Evolutionary conservation across 805 yeast genomes (phyloP).

Genomic region (Yamadazyma philogaea): DNA sequence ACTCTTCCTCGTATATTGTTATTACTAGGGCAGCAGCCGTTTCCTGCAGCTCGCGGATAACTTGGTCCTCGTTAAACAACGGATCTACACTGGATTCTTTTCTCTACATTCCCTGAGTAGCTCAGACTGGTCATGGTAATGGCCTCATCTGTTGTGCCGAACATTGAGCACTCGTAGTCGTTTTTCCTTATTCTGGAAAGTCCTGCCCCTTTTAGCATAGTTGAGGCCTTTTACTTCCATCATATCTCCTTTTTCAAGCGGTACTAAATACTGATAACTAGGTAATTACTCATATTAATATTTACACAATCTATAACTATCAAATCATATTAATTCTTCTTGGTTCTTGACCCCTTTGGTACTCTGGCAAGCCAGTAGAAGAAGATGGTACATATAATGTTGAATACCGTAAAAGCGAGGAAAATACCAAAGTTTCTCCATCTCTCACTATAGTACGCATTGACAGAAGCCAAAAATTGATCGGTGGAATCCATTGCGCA

Average conservation of each 20-base stretch:
- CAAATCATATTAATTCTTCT: conserved; percentile 19
- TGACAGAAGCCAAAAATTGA: conserved; percentile 48
- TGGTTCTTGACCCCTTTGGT: conserved; percentile 55
- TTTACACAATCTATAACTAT: neutral
- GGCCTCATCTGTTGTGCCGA: too few species aligned
- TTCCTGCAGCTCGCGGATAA: too few species aligned
- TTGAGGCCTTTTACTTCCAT: too few species aligned
- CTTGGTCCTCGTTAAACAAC: too few species aligned
- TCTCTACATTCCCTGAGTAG: too few species aligned
- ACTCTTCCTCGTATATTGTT: neutral
- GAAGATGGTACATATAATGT: conserved; percentile 29
- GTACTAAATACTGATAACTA: too few species aligned
- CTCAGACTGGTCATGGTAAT: too few species aligned
- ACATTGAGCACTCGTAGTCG: too few species aligned
- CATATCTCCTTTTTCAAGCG: too few species aligned
- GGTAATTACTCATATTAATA: neutral
- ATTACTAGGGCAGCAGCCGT: too few species aligned
- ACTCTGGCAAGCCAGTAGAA: conserved; percentile 69
- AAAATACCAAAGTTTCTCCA: conserved; percentile 67
- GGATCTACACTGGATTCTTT: neutral
- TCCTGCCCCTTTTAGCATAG: too few species aligned
- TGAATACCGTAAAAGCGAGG: conserved; percentile 34
- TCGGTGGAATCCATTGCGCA: conserved; percentile 61
- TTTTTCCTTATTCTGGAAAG: too few species aligned
- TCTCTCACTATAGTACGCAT: conserved; percentile 47